Evolutionary conservation across 768 basidiomycete species (phyloP).

Genomic region (Calocera viscosa): DNA sequence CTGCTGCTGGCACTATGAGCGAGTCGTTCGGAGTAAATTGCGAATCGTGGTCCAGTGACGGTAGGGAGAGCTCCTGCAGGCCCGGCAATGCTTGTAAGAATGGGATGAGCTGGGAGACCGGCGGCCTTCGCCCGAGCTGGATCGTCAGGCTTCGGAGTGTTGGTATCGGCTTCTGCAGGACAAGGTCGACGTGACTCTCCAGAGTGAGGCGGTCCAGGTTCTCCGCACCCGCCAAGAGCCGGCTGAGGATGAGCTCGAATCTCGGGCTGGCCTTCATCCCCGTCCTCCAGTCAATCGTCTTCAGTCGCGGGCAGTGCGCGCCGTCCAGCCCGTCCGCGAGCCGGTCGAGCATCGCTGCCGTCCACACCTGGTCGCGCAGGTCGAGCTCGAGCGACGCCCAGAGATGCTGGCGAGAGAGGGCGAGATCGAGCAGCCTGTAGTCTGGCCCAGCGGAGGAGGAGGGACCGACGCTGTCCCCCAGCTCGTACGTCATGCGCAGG

Average conservation of each 20-base stretch:
- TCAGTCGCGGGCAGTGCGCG: background rate
- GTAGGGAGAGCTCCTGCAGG: background rate
- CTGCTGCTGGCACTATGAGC: too few species aligned
- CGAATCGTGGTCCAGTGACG: background rate
- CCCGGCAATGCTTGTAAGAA: background rate
- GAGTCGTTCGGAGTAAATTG: background rate
- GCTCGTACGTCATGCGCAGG: constrained; percentile 1
- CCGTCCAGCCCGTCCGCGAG: constrained; percentile 5
- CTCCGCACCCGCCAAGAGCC: background rate
- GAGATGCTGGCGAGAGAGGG: background rate
- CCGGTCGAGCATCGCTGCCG: background rate
- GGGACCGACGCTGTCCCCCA: background rate
- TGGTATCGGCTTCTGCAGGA: background rate
- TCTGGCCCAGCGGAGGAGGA: background rate
- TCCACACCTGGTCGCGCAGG: background rate
- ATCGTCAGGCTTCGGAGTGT: background rate
- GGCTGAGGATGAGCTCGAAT: background rate
- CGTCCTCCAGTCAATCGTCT: background rate
- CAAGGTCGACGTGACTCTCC: background rate
- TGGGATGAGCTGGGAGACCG: background rate
- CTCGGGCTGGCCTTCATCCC: background rate
- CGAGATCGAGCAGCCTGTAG: constrained; percentile 6
- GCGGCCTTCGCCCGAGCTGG: background rate
- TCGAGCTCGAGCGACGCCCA: background rate
- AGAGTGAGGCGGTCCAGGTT: background rate